A percentile compares a stretch with the other conserved stretches of the same genome.
These are phyloP conservation scores for Neonectria ditissima DNA, from an alignment of 2,329 filamentous ascomycete species.

Conservation along the genomic window DNA sequence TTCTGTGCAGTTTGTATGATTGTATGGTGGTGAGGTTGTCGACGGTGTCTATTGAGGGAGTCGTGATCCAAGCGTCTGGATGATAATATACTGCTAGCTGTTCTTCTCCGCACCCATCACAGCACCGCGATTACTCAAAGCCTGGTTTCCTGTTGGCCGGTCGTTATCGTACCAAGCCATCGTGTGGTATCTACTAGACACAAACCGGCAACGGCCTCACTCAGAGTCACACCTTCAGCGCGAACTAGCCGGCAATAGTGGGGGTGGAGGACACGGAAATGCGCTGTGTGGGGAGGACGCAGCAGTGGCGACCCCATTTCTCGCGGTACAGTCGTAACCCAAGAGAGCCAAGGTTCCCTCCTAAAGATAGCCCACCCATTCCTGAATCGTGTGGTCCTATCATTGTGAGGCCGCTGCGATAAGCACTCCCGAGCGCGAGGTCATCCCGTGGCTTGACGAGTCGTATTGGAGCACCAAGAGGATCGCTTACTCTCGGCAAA, in stretches of 20 bases:
- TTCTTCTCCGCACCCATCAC: not conserved
- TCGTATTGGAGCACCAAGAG: not conserved
- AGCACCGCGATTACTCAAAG: not conserved
- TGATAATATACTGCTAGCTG: conserved; percentile 18
- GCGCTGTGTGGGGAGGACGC: conserved; percentile 6
- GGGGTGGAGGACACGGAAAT: conserved; percentile 15
- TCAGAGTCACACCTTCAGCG: too few relatives aligned
- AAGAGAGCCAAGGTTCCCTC: conserved; percentile 9
- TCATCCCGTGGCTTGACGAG: conserved; percentile 5
- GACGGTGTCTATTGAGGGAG: not conserved
- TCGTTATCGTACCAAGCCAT: conserved; percentile 1
- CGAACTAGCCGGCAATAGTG: conserved; percentile 16
- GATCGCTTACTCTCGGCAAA: conserved; percentile 10
- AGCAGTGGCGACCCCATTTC: conserved; percentile 12
- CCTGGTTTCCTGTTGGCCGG: not conserved
- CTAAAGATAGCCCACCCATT: not conserved
- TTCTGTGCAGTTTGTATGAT: not conserved
- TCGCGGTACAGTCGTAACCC: not conserved
- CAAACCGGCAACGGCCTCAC: not conserved
- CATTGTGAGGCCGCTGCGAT: conserved; percentile 11
- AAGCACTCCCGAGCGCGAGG: conserved; percentile 4
- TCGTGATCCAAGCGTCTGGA: conserved; percentile 4
- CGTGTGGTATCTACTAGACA: conserved; percentile 2
- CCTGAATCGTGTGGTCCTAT: not conserved
- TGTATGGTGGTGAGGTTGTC: not conserved